These are phyloP conservation scores for Casuarina glauca DNA, from an alignment of 306 rosid genomes.

Conservation along the genomic window DNA sequence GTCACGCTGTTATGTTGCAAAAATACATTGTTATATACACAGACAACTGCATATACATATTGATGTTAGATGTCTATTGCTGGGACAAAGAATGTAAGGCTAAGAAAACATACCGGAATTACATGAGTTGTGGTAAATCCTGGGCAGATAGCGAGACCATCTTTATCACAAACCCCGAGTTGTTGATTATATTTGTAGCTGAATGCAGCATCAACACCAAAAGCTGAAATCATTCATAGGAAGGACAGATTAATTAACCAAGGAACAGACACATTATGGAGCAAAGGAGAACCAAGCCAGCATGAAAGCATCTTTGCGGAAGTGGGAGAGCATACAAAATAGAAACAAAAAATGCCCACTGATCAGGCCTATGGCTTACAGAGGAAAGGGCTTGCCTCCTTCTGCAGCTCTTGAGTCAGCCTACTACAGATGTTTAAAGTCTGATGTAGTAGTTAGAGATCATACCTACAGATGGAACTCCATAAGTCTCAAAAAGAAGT, in stretches of 20 bases:
- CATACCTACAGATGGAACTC: conserved; percentile 90
- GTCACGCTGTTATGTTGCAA: neutral
- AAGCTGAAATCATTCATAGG: conserved; percentile 60
- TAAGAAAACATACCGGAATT: conserved; percentile 75
- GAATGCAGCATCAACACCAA: conserved; percentile 94
- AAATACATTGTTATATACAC: conserved; percentile 1
- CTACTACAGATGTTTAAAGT: conserved; percentile 12
- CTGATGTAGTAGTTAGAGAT: conserved; percentile 15
- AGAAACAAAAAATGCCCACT: neutral
- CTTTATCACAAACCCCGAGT: conserved; percentile 74
- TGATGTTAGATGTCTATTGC: neutral
- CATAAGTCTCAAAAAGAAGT: conserved; percentile 95
- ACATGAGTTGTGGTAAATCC: conserved; percentile 91
- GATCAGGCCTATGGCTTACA: neutral
- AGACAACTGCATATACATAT: neutral
- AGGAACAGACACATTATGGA: neutral
- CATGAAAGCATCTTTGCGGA: conserved; percentile 1
- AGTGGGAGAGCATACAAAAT: neutral
- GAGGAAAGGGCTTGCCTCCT: conserved; percentile 8
- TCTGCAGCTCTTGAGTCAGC: neutral
- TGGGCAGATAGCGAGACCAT: conserved; percentile 93
- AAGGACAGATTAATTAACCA: conserved; percentile 13
- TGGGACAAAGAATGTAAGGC: conserved; percentile 12
- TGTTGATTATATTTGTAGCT: conserved; percentile 86
- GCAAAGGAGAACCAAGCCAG: neutral